A percentile compares a stretch with the other conserved stretches of the same genome.
phyloP scores from a whole-genome alignment of 2,329 filamentous ascomycete species.

The Claviceps sp. region DNA sequence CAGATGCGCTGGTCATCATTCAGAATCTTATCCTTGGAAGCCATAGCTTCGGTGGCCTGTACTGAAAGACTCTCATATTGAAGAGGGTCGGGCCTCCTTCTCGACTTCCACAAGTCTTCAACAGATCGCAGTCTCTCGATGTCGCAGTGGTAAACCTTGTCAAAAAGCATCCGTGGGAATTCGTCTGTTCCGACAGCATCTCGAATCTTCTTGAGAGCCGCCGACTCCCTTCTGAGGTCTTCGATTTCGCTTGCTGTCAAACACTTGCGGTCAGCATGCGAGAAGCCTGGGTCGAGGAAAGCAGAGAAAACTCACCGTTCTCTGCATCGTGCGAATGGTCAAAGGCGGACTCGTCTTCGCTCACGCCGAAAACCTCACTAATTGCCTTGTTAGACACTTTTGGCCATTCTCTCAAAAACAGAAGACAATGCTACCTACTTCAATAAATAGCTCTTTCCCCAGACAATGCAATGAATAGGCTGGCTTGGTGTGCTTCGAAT shows the following conservation, averaged over 20 bases:
- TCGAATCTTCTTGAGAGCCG: slow-evolving; percentile 71
- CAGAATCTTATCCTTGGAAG: slow-evolving; percentile 40
- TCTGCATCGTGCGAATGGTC: slow-evolving; percentile 71
- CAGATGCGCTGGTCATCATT: slow-evolving; percentile 63
- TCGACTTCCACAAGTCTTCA: slow-evolving; percentile 92
- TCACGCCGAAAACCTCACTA: slow-evolving; percentile 74
- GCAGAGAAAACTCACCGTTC: slow-evolving; percentile 41
- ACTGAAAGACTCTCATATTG: slow-evolving; percentile 49
- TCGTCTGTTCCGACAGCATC: slow-evolving; percentile 64
- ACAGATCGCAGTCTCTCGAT: slow-evolving; percentile 71
- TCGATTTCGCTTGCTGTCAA: slow-evolving; percentile 61
- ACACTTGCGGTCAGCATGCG: neutral
- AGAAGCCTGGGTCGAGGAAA: neutral
- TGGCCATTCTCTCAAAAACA: neutral
- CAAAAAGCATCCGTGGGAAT: slow-evolving; percentile 71
- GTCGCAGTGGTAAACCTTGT: slow-evolving; percentile 85
- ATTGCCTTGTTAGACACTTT: neutral
- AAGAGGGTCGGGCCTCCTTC: slow-evolving; percentile 60
- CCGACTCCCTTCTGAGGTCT: slow-evolving; percentile 72
- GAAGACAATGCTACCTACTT: slow-evolving; percentile 33
- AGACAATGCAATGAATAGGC: slow-evolving; percentile 96
- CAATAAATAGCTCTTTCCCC: slow-evolving; percentile 92
- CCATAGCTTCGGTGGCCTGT: slow-evolving; percentile 34
- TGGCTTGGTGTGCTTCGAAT: slow-evolving; percentile 94
- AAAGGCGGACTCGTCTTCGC: slow-evolving; percentile 72